A percentile compares a stretch with the other conserved stretches of the same genome.
Evolutionary conservation across 768 basidiomycete genomes (phyloP).

Genomic region (Phaeotremella fagi): DNA sequence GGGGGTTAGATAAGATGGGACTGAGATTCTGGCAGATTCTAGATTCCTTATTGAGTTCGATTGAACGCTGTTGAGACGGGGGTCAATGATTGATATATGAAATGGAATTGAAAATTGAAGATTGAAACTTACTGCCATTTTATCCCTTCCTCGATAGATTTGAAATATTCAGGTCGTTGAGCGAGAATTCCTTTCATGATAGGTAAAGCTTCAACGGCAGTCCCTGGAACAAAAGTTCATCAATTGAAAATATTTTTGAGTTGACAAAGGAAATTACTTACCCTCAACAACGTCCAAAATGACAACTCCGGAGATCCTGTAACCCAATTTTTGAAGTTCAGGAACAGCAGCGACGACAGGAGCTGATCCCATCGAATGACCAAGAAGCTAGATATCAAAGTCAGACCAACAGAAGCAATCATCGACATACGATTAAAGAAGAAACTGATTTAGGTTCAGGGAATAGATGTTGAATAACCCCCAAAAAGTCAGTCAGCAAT

Average conservation of each 20-base stretch:
- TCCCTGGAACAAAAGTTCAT: too few relatives aligned
- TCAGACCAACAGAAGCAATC: not conserved
- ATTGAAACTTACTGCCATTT: conserved; percentile 80
- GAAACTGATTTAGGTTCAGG: conserved; percentile 63
- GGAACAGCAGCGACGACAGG: conserved; percentile 72
- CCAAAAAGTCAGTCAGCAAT: conserved; percentile 69
- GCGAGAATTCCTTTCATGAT: conserved; percentile 86
- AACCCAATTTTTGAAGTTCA: conserved; percentile 61
- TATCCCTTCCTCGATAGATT: conserved; percentile 74
- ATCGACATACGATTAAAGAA: conserved; percentile 64
- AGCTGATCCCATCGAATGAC: conserved; percentile 96
- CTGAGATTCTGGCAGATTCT: conserved; percentile 78
- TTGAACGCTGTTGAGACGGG: conserved; percentile 59
- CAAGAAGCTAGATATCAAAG: conserved; percentile 58
- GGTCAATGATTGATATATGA: too few relatives aligned
- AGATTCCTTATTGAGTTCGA: conserved; percentile 78
- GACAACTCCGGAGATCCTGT: conserved; percentile 70
- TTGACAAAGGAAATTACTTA: too few relatives aligned
- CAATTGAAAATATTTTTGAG: too few relatives aligned
- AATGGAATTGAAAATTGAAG: not conserved
- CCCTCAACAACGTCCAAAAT: conserved; percentile 77
- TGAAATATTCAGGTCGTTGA: conserved; percentile 78
- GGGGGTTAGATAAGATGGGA: conserved; percentile 69
- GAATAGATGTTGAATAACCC: conserved; percentile 64
- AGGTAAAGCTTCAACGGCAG: conserved; percentile 86